Base-by-base conservation (phyloP, 1,139 yeast species). In the Suzukiozyma palmioleophila region DNA sequence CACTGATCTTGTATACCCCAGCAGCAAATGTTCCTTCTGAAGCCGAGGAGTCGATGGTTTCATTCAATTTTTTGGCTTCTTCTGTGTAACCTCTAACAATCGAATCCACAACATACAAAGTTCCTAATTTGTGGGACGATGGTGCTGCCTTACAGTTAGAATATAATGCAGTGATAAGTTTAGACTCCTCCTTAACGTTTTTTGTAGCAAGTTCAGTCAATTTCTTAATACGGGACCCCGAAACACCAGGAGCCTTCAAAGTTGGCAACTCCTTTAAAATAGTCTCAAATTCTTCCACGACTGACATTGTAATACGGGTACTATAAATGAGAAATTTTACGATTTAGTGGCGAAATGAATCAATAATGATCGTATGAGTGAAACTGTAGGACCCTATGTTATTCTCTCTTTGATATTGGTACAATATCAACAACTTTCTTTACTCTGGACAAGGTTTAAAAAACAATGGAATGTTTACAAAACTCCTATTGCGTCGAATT, bases 191-290 rank as follows among this genome's bases (percentile, higher is more conserved):
- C 53, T 57, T 52, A 40, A 60, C 84, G 60, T 89, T 79, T 50
- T 76, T 77, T 45, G 83, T 72, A 37, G 96, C 95, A 44, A 85
- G 61, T 42, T 85, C 86, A 36, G 92, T 85, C 56, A 89, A 71
- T 55, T 81, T 83, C 60, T 87, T 86, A 60, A 92, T 92, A 66
- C 96, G 89, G 43, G 96, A 81, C 32, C 97, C 97, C 27, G 97
- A 89, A 42, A 92, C 95, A 44, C 98, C 97, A 16, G 94, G 94
- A 22, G 96, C 82, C 63, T 87, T 88, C 49, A 87, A 71, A 16
- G 79, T 71, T 45, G 83, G 77, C 48, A 90, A 73, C 57, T 90
- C 94, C 52, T 79, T 81, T 53, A 90, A 71, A 44, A 83, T 75
- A 45, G 70, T 63, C 61, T 83, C 85, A 62, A 87, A 86, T 52